Conservation (phyloP, 2,329 filamentous ascomycete species). For the Rhynchosporium agropyri region DNA sequence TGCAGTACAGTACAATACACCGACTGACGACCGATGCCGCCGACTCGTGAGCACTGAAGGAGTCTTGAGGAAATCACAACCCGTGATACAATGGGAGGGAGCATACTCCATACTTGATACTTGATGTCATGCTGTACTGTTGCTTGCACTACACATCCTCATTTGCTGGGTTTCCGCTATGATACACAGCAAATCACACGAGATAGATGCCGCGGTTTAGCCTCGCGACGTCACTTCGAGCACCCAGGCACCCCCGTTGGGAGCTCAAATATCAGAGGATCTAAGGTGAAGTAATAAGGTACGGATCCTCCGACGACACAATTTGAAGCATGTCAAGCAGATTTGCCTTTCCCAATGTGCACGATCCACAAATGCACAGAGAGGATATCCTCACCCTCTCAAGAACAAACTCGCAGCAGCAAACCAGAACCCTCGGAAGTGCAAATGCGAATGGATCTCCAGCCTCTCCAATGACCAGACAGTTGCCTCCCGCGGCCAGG, state of each 20-base stretch:
- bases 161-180: not conserved
- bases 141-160: not conserved
- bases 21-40: not conserved
- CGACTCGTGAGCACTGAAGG: slow-evolving; percentile 8
- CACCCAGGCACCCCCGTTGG: slow-evolving; percentile 14
- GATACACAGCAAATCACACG: slow-evolving; percentile 17
- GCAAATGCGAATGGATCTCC: slow-evolving; percentile 26
- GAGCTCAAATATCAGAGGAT: slow-evolving; percentile 13
- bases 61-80: not conserved
- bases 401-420: slow-evolving; percentile 35
- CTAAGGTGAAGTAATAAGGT: too few species aligned
- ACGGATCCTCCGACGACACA: slow-evolving; percentile 12
- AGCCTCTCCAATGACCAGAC: slow-evolving; percentile 25
- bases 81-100: not conserved
- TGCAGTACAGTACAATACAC: not conserved
- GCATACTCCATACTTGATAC: not conserved
- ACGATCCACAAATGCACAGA: slow-evolving; percentile 40
- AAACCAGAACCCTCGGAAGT: slow-evolving; percentile 19
- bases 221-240: slow-evolving; percentile 30
- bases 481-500: slow-evolving; percentile 23
- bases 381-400: slow-evolving; percentile 39
- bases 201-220: slow-evolving; percentile 14
- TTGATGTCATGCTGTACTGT: not conserved
- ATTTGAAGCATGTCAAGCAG: slow-evolving; percentile 32
- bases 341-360: slow-evolving; percentile 33